Evolutionary conservation across 768 basidiomycete species (phyloP).

Genomic region (Coprinellus aureogranulatus): DNA sequence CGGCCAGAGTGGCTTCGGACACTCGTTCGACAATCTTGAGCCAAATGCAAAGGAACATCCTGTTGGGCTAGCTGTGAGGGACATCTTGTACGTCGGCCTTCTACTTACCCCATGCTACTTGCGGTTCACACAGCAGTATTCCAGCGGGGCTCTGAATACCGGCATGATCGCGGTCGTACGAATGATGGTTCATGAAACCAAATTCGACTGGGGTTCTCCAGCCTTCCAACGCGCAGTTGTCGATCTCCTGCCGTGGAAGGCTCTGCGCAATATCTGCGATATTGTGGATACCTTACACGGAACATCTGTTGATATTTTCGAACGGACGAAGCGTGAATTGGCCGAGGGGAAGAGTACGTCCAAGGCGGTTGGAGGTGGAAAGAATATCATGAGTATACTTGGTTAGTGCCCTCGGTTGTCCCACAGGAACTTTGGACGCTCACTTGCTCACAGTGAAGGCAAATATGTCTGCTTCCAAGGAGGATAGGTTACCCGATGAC

Average conservation of each 20-base stretch:
- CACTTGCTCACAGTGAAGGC: constrained; percentile 32
- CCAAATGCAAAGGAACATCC: constrained; percentile 16
- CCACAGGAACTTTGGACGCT: neutral
- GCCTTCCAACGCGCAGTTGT: constrained; percentile 29
- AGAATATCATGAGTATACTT: constrained; percentile 48
- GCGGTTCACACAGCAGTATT: neutral
- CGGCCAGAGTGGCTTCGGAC: constrained; percentile 10
- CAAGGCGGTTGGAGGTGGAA: constrained; percentile 36
- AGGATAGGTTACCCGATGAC: constrained; percentile 30
- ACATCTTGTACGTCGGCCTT: constrained; percentile 25
- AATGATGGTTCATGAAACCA: constrained; percentile 19
- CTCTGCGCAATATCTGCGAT: constrained; percentile 25
- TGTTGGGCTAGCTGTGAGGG: constrained; percentile 28
- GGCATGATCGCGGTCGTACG: constrained; percentile 17
- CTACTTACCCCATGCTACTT: neutral
- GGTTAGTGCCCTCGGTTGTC: constrained; percentile 26
- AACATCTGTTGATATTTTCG: constrained; percentile 31
- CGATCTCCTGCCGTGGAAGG: constrained; percentile 27
- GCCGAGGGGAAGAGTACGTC: constrained; percentile 28
- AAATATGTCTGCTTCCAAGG: constrained; percentile 32
- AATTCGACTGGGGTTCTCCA: constrained; percentile 23
- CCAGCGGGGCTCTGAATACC: neutral
- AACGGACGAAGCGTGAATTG: constrained; percentile 31
- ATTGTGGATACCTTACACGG: constrained; percentile 32
- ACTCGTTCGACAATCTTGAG: constrained; percentile 5